Conservation (phyloP, 805 yeast genomes). For the Hanseniaspora hatyaiensis region DNA sequence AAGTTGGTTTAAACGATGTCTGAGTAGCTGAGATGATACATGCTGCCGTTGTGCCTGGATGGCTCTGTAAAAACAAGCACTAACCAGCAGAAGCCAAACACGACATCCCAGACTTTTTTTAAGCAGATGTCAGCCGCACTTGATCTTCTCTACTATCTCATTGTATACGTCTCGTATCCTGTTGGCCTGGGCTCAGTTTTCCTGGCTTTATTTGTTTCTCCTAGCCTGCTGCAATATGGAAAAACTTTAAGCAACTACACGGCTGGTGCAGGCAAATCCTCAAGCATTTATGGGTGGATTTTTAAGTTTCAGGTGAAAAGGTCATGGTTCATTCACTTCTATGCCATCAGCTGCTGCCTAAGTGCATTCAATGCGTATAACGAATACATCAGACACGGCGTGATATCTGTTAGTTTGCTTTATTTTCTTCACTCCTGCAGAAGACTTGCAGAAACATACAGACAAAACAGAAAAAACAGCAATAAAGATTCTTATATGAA, state of each 20-base stretch:
- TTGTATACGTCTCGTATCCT: constrained; percentile 7
- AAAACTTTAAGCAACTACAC: constrained; percentile 3
- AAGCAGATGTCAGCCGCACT: neutral
- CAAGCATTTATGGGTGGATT: neutral
- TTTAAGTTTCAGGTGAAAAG: constrained; percentile 7
- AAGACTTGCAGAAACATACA: constrained; percentile 11
- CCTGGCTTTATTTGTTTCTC: constrained; percentile 1
- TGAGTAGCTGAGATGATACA: too few relatives aligned
- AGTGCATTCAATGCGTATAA: neutral
- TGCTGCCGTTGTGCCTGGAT: too few relatives aligned
- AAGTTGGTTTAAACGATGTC: too few relatives aligned
- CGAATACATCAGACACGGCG: neutral
- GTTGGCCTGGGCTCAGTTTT: neutral
- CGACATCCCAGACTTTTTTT: too few relatives aligned
- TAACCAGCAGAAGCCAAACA: too few relatives aligned
- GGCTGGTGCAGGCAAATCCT: neutral
- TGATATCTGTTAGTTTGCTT: neutral
- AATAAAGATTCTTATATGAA: constrained; percentile 34
- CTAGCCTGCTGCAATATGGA: constrained; percentile 11
- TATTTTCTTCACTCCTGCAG: constrained; percentile 11
- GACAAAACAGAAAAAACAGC: neutral
- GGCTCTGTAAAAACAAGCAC: too few relatives aligned
- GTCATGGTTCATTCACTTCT: constrained; percentile 15
- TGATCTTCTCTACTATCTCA: neutral
- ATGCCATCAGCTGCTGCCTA: constrained; percentile 1